Percentiles rank a stretch among this genome's conserved stretches.
Conservation (phyloP, 2,329 filamentous ascomycete genomes). For the Phialophora chinensis region DNA sequence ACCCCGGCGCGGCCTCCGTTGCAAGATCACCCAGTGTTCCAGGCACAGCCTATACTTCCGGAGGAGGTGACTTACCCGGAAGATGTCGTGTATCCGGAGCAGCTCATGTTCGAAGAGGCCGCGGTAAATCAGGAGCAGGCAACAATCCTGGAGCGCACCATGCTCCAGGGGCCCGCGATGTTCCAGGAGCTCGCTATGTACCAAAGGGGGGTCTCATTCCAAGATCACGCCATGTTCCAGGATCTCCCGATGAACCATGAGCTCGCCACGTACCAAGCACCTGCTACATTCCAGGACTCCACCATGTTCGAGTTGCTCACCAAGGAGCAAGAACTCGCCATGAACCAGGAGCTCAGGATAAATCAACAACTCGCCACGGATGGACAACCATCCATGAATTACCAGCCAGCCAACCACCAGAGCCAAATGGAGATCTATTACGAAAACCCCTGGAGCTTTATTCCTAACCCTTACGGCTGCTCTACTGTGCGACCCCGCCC, state of each 20-base stretch:
- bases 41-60: neutral
- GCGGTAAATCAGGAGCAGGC: neutral
- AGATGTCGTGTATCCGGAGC: neutral
- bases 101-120: neutral
- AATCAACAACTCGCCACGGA: neutral
- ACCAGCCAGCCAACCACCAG: neutral
- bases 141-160: neutral
- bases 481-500: neutral
- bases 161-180: neutral
- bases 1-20: neutral
- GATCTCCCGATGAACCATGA: neutral
- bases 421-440: neutral
- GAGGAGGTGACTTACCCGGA: neutral
- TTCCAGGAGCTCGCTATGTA: neutral
- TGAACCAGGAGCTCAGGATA: neutral
- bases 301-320: neutral
- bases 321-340: neutral
- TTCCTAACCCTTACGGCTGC: neutral
- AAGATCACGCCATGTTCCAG: neutral
- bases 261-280: neutral
- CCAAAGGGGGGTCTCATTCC: neutral
- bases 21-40: neutral
- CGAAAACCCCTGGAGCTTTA: neutral
- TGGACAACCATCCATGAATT: neutral
- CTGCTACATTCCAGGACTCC: neutral